These are phyloP conservation scores for Aspergillus sp. DNA, from an alignment of 2,329 filamentous ascomycete species.

Conservation along the genomic window DNA sequence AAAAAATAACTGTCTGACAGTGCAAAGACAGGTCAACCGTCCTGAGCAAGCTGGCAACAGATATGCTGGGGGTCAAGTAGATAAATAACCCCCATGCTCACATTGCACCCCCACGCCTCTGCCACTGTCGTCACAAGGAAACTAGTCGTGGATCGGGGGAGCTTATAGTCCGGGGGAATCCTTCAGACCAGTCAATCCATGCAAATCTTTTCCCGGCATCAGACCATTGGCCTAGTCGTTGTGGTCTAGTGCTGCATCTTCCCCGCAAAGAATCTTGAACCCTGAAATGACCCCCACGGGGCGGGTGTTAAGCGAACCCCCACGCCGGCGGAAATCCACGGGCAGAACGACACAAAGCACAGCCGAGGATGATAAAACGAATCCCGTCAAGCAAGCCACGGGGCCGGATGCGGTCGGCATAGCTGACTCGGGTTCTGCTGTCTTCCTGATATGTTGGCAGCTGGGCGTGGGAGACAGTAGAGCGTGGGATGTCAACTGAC, in stretches of 20 bases:
- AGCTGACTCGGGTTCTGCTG: no score
- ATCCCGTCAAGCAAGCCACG: no score
- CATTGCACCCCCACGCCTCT: not conserved
- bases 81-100: no score
- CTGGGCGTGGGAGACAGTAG: not conserved
- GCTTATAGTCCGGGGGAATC: not conserved
- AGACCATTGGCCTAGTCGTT: not conserved
- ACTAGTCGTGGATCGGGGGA: not conserved
- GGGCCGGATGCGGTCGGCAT: no score
- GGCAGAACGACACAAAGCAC: not conserved
- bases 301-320: not conserved
- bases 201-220: not conserved
- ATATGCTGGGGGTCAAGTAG: no score
- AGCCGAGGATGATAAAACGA: not conserved
- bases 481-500: not conserved
- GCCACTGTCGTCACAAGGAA: not conserved
- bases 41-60: no score
- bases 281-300: not conserved
- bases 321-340: not conserved
- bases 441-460: no score
- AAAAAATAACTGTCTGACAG: not conserved
- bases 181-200: not conserved
- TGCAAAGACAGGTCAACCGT: no score
- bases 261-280: not conserved
- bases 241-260: not conserved